A percentile compares a stretch with the other conserved stretches of the same genome.
Evolutionary conservation across 106 monocot genomes (phyloP).

Genomic region (Dendrobium chrysotoxum): DNA sequence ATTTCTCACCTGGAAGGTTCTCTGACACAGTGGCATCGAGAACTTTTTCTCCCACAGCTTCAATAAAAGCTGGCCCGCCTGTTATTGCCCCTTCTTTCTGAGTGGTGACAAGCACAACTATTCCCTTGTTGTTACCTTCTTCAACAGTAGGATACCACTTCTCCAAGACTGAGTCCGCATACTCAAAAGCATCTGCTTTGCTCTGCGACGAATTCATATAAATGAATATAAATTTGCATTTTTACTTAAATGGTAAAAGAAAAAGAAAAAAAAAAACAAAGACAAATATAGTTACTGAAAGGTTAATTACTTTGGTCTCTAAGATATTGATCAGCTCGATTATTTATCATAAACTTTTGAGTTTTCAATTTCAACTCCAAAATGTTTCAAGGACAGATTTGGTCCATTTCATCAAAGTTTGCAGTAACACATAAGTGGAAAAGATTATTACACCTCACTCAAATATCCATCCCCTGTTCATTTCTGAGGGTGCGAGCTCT

Average conservation of each 20-base stretch:
- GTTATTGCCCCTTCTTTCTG: conserved; percentile 97
- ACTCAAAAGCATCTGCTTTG: conserved; percentile 98
- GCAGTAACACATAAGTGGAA: not conserved
- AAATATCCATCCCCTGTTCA: not conserved
- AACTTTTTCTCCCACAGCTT: conserved; percentile 78
- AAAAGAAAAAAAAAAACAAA: not conserved
- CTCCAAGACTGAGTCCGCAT: conserved; percentile 91
- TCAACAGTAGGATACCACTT: conserved; percentile 92
- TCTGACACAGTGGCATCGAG: conserved; percentile 83
- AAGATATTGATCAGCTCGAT: not conserved
- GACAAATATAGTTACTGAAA: not conserved
- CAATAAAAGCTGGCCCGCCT: conserved; percentile 76
- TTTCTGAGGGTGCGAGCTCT: not conserved
- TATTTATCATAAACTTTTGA: not conserved
- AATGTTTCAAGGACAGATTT: not conserved
- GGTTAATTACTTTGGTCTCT: not conserved
- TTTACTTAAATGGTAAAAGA: not conserved
- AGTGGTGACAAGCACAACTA: conserved; percentile 81
- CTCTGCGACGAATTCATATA: conserved; percentile 37
- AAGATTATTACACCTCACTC: not conserved
- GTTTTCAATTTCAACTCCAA: not conserved
- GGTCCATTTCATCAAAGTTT: not conserved
- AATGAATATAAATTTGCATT: not conserved
- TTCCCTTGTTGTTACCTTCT: conserved; percentile 86
- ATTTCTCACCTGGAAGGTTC: conserved; percentile 73